Evolutionary conservation across 2,329 filamentous ascomycete genomes (phyloP).

Genomic region (Fusarium redolens): DNA sequence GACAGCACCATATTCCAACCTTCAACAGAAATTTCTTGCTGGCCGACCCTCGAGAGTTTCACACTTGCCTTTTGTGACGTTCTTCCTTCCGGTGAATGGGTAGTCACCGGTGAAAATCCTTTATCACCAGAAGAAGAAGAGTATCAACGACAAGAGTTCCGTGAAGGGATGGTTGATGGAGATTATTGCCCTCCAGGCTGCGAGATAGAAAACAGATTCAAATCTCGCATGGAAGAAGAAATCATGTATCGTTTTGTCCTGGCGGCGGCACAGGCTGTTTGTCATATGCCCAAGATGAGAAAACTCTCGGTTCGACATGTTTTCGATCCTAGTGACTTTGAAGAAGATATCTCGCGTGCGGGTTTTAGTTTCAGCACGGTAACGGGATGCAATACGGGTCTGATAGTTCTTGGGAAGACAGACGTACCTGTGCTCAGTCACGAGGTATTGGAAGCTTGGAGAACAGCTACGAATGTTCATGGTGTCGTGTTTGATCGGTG

Average conservation of each 20-base stretch:
- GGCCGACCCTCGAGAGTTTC: background rate
- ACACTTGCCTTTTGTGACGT: background rate
- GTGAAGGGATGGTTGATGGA: background rate
- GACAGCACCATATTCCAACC: background rate
- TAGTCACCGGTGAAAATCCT: too few species aligned
- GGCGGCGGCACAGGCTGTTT: background rate
- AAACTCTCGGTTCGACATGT: background rate
- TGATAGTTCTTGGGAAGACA: background rate
- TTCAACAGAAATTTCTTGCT: background rate
- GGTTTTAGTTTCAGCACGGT: background rate
- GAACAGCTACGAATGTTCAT: rapidly evolving
- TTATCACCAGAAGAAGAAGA: background rate
- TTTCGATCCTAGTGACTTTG: background rate
- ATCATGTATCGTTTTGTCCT: background rate
- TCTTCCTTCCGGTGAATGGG: background rate
- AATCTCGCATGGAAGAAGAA: background rate
- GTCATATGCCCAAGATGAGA: background rate
- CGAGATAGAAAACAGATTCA: background rate
- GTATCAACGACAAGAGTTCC: background rate
- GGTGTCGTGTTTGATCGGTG: background rate
- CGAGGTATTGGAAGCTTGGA: background rate
- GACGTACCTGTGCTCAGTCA: background rate
- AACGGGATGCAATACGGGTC: too few species aligned
- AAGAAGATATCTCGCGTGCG: background rate
- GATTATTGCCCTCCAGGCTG: background rate